phyloP scores from a whole-genome alignment of 2,329 filamentous ascomycete species.

The Aureobasidium melanogenum region DNA sequence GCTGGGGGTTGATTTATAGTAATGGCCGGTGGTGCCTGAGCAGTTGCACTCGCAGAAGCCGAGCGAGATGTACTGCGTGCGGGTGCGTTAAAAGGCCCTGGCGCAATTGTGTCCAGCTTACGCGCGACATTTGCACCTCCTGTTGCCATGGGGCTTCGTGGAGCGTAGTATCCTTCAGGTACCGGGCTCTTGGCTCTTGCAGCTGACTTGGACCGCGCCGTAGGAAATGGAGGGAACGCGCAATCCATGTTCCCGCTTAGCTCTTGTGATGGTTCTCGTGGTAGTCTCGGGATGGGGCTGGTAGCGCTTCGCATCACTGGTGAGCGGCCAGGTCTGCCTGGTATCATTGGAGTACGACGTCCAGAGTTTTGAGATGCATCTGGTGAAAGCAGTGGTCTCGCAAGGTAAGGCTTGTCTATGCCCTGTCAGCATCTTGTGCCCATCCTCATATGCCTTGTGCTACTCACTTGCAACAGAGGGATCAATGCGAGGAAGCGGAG shows the following conservation, averaged over 20 bases:
- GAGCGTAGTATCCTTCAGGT: conserved; percentile 26
- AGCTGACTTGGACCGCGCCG: conserved; percentile 19
- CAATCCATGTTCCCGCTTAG: conserved; percentile 38
- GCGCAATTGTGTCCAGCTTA: conserved; percentile 53
- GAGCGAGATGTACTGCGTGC: background rate
- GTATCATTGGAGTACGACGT: conserved; percentile 43
- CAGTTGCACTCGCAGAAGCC: background rate
- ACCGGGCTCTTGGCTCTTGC: conserved; percentile 17
- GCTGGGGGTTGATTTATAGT: background rate
- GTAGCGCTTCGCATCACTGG: conserved; percentile 20
- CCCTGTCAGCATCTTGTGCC: background rate
- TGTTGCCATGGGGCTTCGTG: conserved; percentile 34
- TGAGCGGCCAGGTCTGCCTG: conserved; percentile 31
- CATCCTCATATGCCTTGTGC: background rate
- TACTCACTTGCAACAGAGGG: conserved; percentile 43
- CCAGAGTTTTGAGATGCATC: conserved; percentile 34
- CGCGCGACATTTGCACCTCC: conserved; percentile 39
- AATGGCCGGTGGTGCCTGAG: background rate
- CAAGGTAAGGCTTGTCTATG: conserved; percentile 9
- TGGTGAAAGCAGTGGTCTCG: conserved; percentile 14
- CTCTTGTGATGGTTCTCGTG: conserved; percentile 35
- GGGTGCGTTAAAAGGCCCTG: conserved; percentile 50
- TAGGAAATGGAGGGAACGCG: conserved; percentile 47
- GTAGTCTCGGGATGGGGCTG: conserved; percentile 24
- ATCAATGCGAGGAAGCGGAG: conserved; percentile 42